A percentile compares a stretch with the other conserved stretches of the same genome.
phyloP scores from a whole-genome alignment of 208 protist genomes.

The Trypanosoma avium region DNA sequence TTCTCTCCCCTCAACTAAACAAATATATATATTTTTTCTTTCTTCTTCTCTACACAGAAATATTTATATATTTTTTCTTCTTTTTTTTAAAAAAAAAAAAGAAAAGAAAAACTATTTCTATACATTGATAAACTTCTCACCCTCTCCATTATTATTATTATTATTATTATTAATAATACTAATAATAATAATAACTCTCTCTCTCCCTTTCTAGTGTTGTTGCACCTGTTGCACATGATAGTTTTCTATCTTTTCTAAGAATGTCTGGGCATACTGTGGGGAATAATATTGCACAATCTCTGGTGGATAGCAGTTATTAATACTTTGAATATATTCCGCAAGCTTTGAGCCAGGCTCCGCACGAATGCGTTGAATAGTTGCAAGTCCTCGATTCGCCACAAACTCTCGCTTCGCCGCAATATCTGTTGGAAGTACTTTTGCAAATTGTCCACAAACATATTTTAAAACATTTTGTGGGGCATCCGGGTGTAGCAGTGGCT shows the following conservation, averaged over 20 bases:
- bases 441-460: constrained; percentile 97
- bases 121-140: no score
- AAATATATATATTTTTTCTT: no score
- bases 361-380: constrained; percentile 95
- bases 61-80: no score
- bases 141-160: no score
- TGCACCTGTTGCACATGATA: constrained; percentile 89
- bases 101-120: no score
- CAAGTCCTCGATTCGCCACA: constrained; percentile 92
- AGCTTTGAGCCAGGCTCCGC: constrained; percentile 95
- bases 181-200: no score
- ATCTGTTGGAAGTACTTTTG: constrained; percentile 98
- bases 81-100: no score
- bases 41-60: no score
- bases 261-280: constrained; percentile 94
- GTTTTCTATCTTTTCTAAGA: constrained; percentile 96
- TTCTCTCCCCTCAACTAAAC: no score
- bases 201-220: constrained; percentile 72
- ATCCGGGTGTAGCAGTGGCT: constrained; percentile 95
- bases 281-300: constrained; percentile 99
- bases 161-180: no score
- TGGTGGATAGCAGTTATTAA: constrained; percentile 98
- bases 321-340: constrained; percentile 94
- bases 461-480: constrained; percentile 96
- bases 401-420: constrained; percentile 96